These are phyloP conservation scores for Solidago caesia DNA, from an alignment of 129 eudicot genomes.

Conservation along the genomic window DNA sequence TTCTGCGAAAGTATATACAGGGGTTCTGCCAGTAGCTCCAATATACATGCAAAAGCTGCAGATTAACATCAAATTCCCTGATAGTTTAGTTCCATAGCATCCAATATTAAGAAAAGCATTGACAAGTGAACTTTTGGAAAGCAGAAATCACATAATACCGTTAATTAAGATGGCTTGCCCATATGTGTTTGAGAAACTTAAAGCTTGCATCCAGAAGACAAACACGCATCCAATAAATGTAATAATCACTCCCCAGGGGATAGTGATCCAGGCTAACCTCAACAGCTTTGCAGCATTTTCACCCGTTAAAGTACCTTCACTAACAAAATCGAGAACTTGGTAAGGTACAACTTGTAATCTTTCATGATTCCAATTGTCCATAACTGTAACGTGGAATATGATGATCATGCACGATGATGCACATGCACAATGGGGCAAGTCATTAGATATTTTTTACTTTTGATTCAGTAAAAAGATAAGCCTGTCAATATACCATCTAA, in stretches of 20 bases:
- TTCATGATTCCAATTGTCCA: background rate
- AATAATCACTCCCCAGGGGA: constrained; percentile 71
- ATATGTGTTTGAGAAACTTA: constrained; percentile 70
- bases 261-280: constrained; percentile 87
- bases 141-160: constrained; percentile 47
- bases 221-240: constrained; percentile 56
- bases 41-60: constrained; percentile 76
- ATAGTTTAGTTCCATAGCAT: constrained; percentile 2
- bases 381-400: background rate
- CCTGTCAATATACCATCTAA: constrained; percentile 52
- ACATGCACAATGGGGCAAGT: background rate
- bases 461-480: constrained; percentile 21
- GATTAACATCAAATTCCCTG: constrained; percentile 11
- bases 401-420: background rate
- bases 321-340: constrained; percentile 27
- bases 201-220: constrained; percentile 81
- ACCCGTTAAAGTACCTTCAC: constrained; percentile 53
- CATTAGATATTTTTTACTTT: constrained; percentile 22
- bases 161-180: constrained; percentile 86
- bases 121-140: background rate
- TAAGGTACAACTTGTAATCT: background rate
- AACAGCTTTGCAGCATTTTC: constrained; percentile 64
- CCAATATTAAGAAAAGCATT: constrained; percentile 11
- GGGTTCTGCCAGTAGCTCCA: constrained; percentile 95
- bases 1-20: constrained; percentile 90